Percentiles rank a stretch among this genome's conserved stretches.
Evolutionary conservation across 2,329 filamentous ascomycete genomes (phyloP).

Genomic region (Coniochaeta sp.): DNA sequence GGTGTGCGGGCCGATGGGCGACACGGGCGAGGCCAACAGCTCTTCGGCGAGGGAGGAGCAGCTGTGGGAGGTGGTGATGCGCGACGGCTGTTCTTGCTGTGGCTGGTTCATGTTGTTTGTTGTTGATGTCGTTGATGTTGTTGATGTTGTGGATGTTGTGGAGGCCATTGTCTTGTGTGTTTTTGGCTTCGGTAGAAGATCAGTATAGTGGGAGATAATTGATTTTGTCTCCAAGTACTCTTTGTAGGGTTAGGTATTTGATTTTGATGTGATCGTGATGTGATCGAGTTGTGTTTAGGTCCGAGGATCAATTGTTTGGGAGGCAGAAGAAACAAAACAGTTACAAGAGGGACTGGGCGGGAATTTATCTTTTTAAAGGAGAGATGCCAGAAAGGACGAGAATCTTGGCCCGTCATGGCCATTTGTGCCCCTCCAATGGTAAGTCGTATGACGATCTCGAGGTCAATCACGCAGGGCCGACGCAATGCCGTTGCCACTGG

Average conservation of each 20-base stretch:
- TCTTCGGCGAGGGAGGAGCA: conserved; percentile 4
- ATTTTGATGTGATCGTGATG: too few species aligned
- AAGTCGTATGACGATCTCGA: neutral
- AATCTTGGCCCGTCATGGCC: too few species aligned
- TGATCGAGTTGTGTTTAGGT: too few species aligned
- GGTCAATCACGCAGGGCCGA: neutral
- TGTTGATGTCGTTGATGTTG: neutral
- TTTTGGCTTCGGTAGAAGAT: too few species aligned
- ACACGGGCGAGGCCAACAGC: conserved; percentile 12
- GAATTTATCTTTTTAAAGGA: neutral
- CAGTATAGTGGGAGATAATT: too few species aligned
- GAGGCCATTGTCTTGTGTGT: too few species aligned
- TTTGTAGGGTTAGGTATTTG: too few species aligned
- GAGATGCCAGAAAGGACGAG: neutral
- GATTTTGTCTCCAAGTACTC: too few species aligned
- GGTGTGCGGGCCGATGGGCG: conserved; percentile 11
- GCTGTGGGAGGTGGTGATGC: conserved; percentile 4
- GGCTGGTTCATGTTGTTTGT: neutral
- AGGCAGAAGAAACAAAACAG: neutral
- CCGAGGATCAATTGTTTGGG: neutral
- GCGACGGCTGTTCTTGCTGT: neutral
- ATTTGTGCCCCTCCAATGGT: too few species aligned
- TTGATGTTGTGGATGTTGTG: too few species aligned
- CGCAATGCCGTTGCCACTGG: neutral
- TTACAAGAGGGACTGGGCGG: neutral